These are phyloP conservation scores for Blastobotrys raffinosifermentans DNA, from an alignment of 1,139 yeast genomes.

Conservation along the genomic window DNA sequence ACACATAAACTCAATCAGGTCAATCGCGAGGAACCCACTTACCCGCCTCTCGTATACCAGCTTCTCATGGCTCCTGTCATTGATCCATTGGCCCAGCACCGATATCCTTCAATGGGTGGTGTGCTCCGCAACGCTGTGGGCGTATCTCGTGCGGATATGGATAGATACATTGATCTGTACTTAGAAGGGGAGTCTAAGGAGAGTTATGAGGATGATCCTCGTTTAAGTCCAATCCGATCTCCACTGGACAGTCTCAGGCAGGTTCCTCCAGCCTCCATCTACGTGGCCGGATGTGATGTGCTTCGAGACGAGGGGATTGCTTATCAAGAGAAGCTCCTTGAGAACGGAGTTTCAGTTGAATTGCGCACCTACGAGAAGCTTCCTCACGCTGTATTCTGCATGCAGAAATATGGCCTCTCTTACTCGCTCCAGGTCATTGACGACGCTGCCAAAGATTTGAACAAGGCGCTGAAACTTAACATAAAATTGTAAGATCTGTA, in stretches of 20 bases:
- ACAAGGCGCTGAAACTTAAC: too few relatives aligned
- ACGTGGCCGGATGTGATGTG: slow-evolving; percentile 7
- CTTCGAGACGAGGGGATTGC: slow-evolving; percentile 6
- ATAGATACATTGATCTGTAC: slow-evolving; percentile 4
- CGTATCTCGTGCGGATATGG: slow-evolving; percentile 3
- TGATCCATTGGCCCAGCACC: slow-evolving; percentile 4
- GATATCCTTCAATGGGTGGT: not conserved
- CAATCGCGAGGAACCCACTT: slow-evolving; percentile 5
- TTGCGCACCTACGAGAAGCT: too few relatives aligned
- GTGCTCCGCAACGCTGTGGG: not conserved
- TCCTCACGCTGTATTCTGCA: too few relatives aligned
- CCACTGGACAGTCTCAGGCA: slow-evolving; percentile 2
- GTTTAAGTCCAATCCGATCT: slow-evolving; percentile 6
- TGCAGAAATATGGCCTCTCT: too few relatives aligned
- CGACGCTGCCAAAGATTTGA: not conserved
- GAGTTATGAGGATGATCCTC: slow-evolving; percentile 3
- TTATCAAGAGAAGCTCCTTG: slow-evolving; percentile 6
- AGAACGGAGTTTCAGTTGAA: slow-evolving; percentile 7
- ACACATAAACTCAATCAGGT: slow-evolving; percentile 6
- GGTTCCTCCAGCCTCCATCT: slow-evolving; percentile 7
- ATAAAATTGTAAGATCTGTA: too few relatives aligned
- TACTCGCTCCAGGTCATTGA: slow-evolving; percentile 2
- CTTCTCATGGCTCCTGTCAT: slow-evolving; percentile 38
- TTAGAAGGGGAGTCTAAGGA: slow-evolving; percentile 5
- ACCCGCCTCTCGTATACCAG: slow-evolving; percentile 39